Evolutionary conservation across 257 asterid genomes (phyloP).

Genomic region (Ligustrum vulgare): DNA sequence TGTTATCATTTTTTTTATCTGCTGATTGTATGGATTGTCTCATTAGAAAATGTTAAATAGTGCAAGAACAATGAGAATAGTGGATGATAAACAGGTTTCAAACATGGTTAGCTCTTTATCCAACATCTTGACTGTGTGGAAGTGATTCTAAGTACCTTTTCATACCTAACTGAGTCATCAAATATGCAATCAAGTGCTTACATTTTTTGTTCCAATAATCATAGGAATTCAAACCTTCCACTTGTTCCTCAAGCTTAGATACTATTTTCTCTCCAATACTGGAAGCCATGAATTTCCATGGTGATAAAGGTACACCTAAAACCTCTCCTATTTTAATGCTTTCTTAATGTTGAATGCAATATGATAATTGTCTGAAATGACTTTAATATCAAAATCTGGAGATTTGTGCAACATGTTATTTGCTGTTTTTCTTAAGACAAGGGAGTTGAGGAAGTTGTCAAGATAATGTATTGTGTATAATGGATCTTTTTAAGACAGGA

Average conservation of each 20-base stretch:
- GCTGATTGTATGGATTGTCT: neutral
- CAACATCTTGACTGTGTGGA: neutral
- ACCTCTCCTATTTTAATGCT: neutral
- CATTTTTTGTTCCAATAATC: constrained; percentile 17
- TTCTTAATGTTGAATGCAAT: constrained; percentile 4
- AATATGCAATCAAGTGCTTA: constrained; percentile 18
- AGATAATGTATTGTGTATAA: neutral
- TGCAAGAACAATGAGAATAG: neutral
- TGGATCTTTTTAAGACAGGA: neutral
- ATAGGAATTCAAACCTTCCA: constrained; percentile 54
- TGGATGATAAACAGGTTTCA: neutral
- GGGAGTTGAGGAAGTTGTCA: neutral
- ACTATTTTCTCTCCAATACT: constrained; percentile 76
- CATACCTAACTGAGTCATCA: neutral
- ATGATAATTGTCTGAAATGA: neutral
- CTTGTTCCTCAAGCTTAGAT: constrained; percentile 59
- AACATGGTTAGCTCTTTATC: neutral
- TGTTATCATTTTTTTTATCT: neutral
- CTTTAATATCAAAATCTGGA: neutral
- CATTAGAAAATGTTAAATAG: neutral
- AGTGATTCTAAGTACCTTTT: neutral
- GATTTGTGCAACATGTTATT: constrained; percentile 9
- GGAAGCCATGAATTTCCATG: constrained; percentile 52
- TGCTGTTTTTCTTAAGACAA: neutral
- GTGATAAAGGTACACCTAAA: constrained; percentile 51